These are phyloP conservation scores for Pistacia atlantica DNA, from an alignment of 345 rosid genomes.

Conservation along the genomic window DNA sequence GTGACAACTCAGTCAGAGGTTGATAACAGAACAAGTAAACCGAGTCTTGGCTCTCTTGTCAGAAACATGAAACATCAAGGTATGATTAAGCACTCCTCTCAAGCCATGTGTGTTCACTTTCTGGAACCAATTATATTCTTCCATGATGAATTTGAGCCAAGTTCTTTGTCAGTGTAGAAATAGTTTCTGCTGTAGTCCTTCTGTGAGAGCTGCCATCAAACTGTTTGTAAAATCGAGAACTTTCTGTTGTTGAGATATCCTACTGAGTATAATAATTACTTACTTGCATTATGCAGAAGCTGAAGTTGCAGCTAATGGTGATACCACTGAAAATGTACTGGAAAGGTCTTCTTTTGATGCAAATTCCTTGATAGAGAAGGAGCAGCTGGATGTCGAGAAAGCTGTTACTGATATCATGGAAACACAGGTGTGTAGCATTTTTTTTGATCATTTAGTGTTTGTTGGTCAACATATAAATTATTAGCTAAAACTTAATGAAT, in stretches of 20 bases:
- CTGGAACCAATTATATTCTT: not conserved
- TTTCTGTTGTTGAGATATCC: conserved; percentile 8
- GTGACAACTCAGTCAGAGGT: conserved; percentile 50
- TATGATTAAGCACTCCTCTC: conserved; percentile 19
- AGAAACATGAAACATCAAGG: conserved; percentile 43
- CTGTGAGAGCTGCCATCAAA: not conserved
- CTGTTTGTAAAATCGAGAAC: not conserved
- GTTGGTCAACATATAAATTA: not conserved
- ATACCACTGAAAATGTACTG: conserved; percentile 27
- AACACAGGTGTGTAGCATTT: conserved; percentile 56
- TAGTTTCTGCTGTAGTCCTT: not conserved
- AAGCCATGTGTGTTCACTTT: not conserved
- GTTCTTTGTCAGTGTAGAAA: not conserved
- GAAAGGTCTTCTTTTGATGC: conserved; percentile 46
- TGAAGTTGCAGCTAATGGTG: conserved; percentile 42
- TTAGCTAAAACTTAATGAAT: conserved; percentile 1
- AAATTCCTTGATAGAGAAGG: conserved; percentile 58
- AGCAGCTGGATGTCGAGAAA: conserved; percentile 68
- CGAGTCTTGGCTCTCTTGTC: conserved; percentile 24
- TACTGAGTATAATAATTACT: conserved; percentile 8
- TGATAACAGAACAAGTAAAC: conserved; percentile 40
- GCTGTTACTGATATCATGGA: conserved; percentile 53
- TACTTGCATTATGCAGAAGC: conserved; percentile 40
- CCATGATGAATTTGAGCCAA: not conserved
- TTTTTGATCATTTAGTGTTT: not conserved